Conservation (phyloP, 192 early-diverging fungal genomes). For the Diversispora eburnea region DNA sequence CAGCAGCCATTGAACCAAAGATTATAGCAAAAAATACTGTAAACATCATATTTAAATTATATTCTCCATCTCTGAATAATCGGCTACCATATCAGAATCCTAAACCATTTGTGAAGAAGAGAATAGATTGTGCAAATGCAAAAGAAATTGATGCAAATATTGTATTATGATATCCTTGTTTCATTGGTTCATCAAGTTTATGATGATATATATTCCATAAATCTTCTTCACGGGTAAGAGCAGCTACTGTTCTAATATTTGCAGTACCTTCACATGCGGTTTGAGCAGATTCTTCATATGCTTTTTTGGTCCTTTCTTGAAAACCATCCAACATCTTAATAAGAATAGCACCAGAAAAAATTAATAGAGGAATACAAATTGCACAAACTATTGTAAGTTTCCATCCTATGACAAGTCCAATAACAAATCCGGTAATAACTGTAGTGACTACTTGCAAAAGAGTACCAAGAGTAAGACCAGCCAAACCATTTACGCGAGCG, state of each 20-base stretch:
- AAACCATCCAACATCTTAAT: conserved; percentile 11
- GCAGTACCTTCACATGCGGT: conserved; percentile 75
- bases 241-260: conserved; percentile 82
- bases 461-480: conserved; percentile 49
- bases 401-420: conserved; percentile 79
- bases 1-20: conserved; percentile 37
- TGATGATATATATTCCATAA: conserved; percentile 41
- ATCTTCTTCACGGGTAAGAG: conserved; percentile 63
- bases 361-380: conserved; percentile 56
- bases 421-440: conserved; percentile 35
- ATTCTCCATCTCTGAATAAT: conserved; percentile 5
- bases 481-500: conserved; percentile 38
- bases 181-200: conserved; percentile 40
- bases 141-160: conserved; percentile 37
- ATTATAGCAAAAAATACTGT: conserved; percentile 34
- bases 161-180: conserved; percentile 33
- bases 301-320: conserved; percentile 49
- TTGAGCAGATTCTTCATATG: conserved; percentile 79
- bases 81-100: conserved; percentile 48
- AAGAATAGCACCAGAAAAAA: conserved; percentile 44
- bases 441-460: conserved; percentile 44
- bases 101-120: conserved; percentile 42
- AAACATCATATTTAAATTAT: conserved; percentile 32
- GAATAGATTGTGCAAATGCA: conserved; percentile 42
- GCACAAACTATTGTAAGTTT: conserved; percentile 77